phyloP scores from a whole-genome alignment of 768 basidiomycete genomes.

The Tylopilus intermedius region DNA sequence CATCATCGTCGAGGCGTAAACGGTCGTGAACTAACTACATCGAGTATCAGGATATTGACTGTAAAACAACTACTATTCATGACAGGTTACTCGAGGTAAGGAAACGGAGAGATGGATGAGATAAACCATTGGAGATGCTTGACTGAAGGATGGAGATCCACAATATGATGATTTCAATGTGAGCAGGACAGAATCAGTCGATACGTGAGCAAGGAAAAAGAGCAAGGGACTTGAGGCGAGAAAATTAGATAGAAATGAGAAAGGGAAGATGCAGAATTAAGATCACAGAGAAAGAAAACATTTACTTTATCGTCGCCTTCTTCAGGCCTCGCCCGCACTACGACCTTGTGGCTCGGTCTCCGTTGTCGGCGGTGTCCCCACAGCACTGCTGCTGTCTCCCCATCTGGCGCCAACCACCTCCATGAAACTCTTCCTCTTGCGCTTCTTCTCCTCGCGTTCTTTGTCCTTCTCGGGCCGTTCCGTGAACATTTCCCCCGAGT shows the following conservation, averaged over 20 bases:
- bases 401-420: conserved; percentile 37
- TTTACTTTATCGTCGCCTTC: background rate
- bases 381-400: conserved; percentile 11
- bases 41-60: conserved; percentile 10
- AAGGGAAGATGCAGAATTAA: conserved; percentile 7
- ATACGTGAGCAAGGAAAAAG: conserved; percentile 2
- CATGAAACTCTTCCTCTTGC: conserved; percentile 53
- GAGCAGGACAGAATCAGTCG: conserved; percentile 10
- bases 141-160: conserved; percentile 15
- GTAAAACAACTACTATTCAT: conserved; percentile 20
- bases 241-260: conserved; percentile 1
- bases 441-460: conserved; percentile 56
- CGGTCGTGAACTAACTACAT: conserved; percentile 22
- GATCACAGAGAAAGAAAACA: conserved; percentile 6
- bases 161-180: conserved; percentile 11
- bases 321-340: conserved; percentile 12
- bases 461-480: conserved; percentile 50
- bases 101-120: background rate
- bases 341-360: conserved; percentile 14
- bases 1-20: conserved; percentile 18
- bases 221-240: background rate
- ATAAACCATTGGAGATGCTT: conserved; percentile 13
- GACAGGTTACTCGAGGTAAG: conserved; percentile 1
- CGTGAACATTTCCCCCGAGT: conserved; percentile 44
- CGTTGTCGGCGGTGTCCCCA: conserved; percentile 34